phyloP scores from a whole-genome alignment of 2,329 filamentous ascomycete genomes.

The Aspergillus pseudoterreus region DNA sequence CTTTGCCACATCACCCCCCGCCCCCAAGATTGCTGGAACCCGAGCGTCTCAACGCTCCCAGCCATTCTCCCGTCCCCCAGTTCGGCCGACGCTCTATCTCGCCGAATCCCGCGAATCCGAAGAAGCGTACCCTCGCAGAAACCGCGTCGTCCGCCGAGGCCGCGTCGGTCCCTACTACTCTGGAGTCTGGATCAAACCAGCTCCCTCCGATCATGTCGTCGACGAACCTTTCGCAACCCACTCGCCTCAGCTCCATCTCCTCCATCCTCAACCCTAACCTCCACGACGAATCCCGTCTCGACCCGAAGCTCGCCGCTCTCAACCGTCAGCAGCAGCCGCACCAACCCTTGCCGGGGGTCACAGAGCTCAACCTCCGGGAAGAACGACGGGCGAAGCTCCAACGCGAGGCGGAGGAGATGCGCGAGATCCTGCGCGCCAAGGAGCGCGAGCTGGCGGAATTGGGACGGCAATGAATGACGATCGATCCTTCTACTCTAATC shows the following conservation, averaged over 20 bases:
- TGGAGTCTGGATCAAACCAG: constrained; percentile 35
- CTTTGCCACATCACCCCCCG: constrained; percentile 30
- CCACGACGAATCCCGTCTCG: constrained; percentile 38
- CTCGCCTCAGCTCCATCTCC: constrained; percentile 68
- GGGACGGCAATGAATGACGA: constrained; percentile 23
- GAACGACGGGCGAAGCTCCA: constrained; percentile 65
- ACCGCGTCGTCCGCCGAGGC: constrained; percentile 25
- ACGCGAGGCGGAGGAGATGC: constrained; percentile 72
- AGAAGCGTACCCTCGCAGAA: constrained; percentile 36
- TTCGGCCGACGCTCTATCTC: constrained; percentile 31
- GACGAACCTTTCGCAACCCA: constrained; percentile 44
- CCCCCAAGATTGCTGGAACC: constrained; percentile 29
- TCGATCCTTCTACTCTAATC: neutral
- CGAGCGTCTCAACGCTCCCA: constrained; percentile 21
- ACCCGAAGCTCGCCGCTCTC: constrained; percentile 35
- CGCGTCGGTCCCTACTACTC: constrained; percentile 23
- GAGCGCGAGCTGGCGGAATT: constrained; percentile 66
- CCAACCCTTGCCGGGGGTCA: constrained; percentile 30
- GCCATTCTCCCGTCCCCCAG: constrained; percentile 26
- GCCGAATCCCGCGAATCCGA: constrained; percentile 28
- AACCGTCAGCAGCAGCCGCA: constrained; percentile 25
- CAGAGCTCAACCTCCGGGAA: constrained; percentile 53
- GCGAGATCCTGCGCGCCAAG: constrained; percentile 67
- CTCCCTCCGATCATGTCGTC: constrained; percentile 38
- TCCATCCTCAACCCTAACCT: constrained; percentile 64